These are phyloP conservation scores for Arctium lappa DNA, from an alignment of 129 eudicot genomes.

Conservation along the genomic window DNA sequence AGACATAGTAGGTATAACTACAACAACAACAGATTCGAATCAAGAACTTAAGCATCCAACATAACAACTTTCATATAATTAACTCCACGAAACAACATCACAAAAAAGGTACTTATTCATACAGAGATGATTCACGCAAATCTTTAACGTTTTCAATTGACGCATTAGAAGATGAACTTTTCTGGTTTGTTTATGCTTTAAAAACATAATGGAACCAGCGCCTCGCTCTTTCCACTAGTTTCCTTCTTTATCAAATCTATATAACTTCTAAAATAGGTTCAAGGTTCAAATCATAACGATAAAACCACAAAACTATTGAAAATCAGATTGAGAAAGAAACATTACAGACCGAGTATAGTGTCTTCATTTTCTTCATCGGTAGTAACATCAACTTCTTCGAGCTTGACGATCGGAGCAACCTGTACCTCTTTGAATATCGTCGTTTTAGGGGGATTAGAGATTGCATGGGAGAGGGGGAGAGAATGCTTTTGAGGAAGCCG, in stretches of 20 bases:
- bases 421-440: conserved; percentile 25
- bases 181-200: conserved; percentile 58
- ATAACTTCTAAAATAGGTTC: not conserved
- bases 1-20: too few species aligned
- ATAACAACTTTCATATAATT: too few species aligned
- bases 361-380: conserved; percentile 87
- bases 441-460: too few species aligned
- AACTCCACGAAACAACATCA: too few species aligned
- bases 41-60: too few species aligned
- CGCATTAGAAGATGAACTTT: conserved; percentile 81
- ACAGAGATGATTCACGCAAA: conserved; percentile 79
- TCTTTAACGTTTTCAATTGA: conserved; percentile 74
- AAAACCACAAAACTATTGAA: not conserved
- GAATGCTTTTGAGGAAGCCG: too few species aligned
- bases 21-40: too few species aligned
- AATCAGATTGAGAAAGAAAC: conserved; percentile 10
- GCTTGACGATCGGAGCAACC: conserved; percentile 68
- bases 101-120: not conserved
- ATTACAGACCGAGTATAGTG: conserved; percentile 68
- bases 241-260: too few species aligned
- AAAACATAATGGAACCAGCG: conserved; percentile 64
- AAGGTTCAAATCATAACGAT: not conserved
- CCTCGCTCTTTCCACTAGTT: conserved; percentile 41
- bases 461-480: too few species aligned
- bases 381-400: conserved; percentile 73